phyloP scores from a whole-genome alignment of 805 yeast species.

The Jamesozyma lodderae region DNA sequence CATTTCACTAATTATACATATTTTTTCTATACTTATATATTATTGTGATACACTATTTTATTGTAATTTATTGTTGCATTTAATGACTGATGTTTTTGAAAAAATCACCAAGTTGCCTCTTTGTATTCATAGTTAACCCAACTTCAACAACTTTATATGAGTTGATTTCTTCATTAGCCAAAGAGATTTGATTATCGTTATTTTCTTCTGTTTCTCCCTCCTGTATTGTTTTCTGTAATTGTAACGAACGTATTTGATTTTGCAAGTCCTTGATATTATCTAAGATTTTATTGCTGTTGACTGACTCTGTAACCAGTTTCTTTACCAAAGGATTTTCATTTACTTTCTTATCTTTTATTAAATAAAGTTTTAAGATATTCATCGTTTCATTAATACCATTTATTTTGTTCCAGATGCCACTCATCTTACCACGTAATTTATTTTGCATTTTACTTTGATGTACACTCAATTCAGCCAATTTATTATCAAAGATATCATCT shows the following conservation, averaged over 20 bases:
- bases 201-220: not conserved
- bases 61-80: too few species aligned
- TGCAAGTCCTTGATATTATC: conserved; percentile 18
- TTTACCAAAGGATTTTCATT: conserved; percentile 13
- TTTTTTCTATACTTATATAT: too few species aligned
- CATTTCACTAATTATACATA: too few species aligned
- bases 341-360: conserved; percentile 9
- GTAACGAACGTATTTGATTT: conserved; percentile 15
- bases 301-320: conserved; percentile 13
- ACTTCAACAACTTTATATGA: conserved; percentile 18
- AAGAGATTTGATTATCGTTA: not conserved
- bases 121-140: conserved; percentile 19
- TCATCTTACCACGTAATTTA: conserved; percentile 18
- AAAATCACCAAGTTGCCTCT: conserved; percentile 21
- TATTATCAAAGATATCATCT: conserved; percentile 2
- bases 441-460: conserved; percentile 19
- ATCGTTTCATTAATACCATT: conserved; percentile 13
- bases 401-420: conserved; percentile 9
- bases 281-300: conserved; percentile 12
- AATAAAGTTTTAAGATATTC: conserved; percentile 16
- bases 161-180: conserved; percentile 5
- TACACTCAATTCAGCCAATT: conserved; percentile 12
- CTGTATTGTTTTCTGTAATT: not conserved
- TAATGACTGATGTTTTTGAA: conserved; percentile 11
- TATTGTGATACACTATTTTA: too few species aligned